Conservation (phyloP, 2,329 filamentous ascomycete species). For the Aspergillus udagawae region DNA sequence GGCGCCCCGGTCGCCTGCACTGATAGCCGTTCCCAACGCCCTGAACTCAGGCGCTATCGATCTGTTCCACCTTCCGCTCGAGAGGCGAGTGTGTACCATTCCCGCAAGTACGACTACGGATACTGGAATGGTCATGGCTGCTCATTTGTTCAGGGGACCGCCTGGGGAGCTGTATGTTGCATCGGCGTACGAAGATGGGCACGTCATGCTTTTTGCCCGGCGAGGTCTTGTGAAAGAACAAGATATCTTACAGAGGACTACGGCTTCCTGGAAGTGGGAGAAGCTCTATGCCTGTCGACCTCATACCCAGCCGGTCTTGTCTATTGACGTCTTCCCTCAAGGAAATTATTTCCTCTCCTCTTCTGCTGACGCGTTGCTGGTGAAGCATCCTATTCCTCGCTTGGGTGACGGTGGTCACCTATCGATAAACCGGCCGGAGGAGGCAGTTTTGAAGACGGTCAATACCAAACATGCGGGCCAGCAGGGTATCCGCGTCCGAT, state of each 20-base stretch:
- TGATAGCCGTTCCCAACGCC: conserved; percentile 78
- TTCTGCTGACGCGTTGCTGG: conserved; percentile 73
- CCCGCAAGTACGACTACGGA: conserved; percentile 41
- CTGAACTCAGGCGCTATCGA: conserved; percentile 73
- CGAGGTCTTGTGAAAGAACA: conserved; percentile 34
- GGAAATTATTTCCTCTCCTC: conserved; percentile 69
- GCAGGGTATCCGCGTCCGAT: conserved; percentile 71
- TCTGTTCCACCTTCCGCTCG: conserved; percentile 75
- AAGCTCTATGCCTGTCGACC: conserved; percentile 61
- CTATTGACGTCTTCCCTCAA: conserved; percentile 54
- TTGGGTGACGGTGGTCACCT: conserved; percentile 3
- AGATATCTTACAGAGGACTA: conserved; percentile 18
- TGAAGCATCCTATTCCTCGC: conserved; percentile 65
- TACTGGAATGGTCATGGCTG: conserved; percentile 79
- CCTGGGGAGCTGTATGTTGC: conserved; percentile 57
- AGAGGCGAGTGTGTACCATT: conserved; percentile 62
- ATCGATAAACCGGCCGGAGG: conserved; percentile 15
- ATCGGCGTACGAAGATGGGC: conserved; percentile 82
- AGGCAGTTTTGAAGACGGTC: conserved; percentile 54
- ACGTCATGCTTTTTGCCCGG: conserved; percentile 62
- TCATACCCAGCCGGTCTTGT: conserved; percentile 79
- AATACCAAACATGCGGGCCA: conserved; percentile 90
- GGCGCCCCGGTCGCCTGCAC: conserved; percentile 33
- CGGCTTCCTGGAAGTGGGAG: conserved; percentile 44
- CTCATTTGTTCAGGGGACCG: conserved; percentile 56